phyloP scores from a whole-genome alignment of 2,329 filamentous ascomycete genomes.

The Arthroderma uncinatum region DNA sequence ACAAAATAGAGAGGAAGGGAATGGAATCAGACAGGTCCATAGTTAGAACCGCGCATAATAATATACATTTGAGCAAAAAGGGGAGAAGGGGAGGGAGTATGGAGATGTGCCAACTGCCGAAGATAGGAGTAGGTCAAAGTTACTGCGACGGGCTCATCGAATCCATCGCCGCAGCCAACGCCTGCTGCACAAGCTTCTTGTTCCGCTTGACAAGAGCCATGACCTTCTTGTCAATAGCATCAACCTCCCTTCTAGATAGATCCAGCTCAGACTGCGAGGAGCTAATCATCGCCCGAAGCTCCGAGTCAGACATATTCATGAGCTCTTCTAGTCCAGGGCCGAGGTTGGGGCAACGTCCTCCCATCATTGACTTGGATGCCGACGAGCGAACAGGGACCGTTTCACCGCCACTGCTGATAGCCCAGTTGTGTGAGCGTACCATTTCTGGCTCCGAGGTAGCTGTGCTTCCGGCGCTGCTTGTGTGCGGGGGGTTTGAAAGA shows the following conservation, averaged over 20 bases:
- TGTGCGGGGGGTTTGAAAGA: conserved; percentile 16
- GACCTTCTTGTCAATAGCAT: conserved; percentile 36
- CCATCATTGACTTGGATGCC: conserved; percentile 29
- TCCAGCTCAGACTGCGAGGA: conserved; percentile 55
- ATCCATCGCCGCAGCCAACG: conserved; percentile 23
- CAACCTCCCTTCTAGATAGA: conserved; percentile 57
- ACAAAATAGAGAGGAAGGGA: not conserved
- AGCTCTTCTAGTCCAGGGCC: conserved; percentile 31
- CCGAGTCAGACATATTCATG: conserved; percentile 33
- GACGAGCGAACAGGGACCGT: conserved; percentile 14
- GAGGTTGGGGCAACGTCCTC: conserved; percentile 20
- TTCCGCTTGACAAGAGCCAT: conserved; percentile 32
- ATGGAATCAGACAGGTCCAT: not conserved
- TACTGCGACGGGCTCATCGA: not conserved
- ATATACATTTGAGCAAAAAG: not conserved
- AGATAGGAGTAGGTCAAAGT: too few species aligned
- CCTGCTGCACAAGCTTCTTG: conserved; percentile 35
- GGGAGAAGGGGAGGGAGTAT: not conserved
- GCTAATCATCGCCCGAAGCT: conserved; percentile 30
- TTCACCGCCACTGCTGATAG: conserved; percentile 2
- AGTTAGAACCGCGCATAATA: not conserved
- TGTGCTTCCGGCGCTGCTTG: conserved; percentile 16
- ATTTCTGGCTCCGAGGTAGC: conserved; percentile 30
- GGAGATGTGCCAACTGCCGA: too few species aligned
- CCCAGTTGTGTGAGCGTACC: conserved; percentile 23